phyloP scores from a whole-genome alignment of 2,329 filamentous ascomycete genomes.

The Aspergillus nomiae region DNA sequence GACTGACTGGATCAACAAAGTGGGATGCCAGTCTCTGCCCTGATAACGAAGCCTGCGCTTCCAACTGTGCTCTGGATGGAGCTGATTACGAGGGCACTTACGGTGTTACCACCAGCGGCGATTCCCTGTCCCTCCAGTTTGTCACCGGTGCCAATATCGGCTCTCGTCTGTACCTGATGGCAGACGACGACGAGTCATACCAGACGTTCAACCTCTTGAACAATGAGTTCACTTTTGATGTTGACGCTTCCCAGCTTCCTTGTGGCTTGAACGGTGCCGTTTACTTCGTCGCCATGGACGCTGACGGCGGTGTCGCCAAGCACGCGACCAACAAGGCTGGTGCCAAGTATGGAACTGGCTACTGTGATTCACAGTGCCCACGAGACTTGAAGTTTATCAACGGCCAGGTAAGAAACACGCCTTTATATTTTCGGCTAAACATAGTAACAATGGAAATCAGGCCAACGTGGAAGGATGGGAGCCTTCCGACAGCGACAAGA shows the following conservation, averaged over 20 bases:
- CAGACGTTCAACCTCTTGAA: constrained; percentile 65
- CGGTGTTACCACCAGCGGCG: constrained; percentile 54
- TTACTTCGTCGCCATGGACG: constrained; percentile 63
- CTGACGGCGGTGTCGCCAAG: constrained; percentile 58
- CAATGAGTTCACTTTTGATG: constrained; percentile 71
- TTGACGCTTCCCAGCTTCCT: constrained; percentile 67
- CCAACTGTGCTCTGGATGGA: constrained; percentile 60
- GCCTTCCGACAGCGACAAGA: constrained; percentile 55
- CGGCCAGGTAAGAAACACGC: constrained; percentile 30
- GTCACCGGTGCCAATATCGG: constrained; percentile 47
- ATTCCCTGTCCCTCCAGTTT: constrained; percentile 52
- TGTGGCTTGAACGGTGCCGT: constrained; percentile 73
- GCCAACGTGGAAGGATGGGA: constrained; percentile 58
- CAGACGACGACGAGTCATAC: constrained; percentile 59
- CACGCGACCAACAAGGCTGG: constrained; percentile 58
- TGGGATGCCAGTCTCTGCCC: constrained; percentile 53
- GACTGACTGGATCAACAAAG: constrained; percentile 6
- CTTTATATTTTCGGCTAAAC: neutral
- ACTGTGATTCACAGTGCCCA: constrained; percentile 63
- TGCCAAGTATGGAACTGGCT: constrained; percentile 63
- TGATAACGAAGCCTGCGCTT: constrained; percentile 52
- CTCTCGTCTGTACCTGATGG: constrained; percentile 65
- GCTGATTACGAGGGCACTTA: constrained; percentile 56
- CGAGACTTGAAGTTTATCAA: constrained; percentile 49
- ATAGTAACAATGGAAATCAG: constrained; percentile 21